A percentile compares a stretch with the other conserved stretches of the same genome.
Conservation (phyloP, 805 yeast genomes). For the Cyberlindnera veronae region DNA sequence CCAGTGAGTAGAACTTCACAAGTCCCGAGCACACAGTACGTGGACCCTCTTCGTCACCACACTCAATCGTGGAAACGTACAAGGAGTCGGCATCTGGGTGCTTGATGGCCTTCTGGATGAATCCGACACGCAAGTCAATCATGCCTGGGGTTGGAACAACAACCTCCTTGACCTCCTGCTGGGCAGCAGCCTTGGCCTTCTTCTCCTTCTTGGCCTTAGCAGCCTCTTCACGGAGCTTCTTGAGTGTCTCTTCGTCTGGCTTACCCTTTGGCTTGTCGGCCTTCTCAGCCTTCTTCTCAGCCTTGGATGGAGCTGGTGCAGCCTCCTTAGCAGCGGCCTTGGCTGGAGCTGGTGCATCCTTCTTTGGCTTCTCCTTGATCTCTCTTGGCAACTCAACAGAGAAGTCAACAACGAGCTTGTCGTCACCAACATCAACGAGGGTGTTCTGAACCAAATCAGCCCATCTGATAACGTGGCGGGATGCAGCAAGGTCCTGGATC, state of each 20-base stretch:
- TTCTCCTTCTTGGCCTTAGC: conserved; percentile 63
- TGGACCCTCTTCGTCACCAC: conserved; percentile 96
- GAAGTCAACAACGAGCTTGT: conserved; percentile 52
- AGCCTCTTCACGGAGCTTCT: conserved; percentile 48
- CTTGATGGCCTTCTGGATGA: conserved; percentile 91
- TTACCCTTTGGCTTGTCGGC: conserved; percentile 36
- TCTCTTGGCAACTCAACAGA: conserved; percentile 72
- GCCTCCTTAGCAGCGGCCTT: conserved; percentile 23
- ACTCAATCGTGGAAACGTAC: conserved; percentile 93
- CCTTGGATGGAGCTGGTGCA: conserved; percentile 27
- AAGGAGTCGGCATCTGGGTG: conserved; percentile 98
- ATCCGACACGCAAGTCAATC: conserved; percentile 93
- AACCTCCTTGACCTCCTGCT: conserved; percentile 51
- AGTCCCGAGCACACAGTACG: conserved; percentile 98
- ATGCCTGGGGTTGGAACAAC: conserved; percentile 76
- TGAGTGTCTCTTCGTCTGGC: conserved; percentile 46
- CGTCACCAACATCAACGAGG: conserved; percentile 49
- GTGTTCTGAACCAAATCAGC: conserved; percentile 78
- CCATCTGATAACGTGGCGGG: conserved; percentile 93
- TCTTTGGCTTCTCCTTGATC: conserved; percentile 53
- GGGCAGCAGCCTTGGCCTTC: conserved; percentile 43
- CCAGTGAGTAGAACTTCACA: conserved; percentile 83
- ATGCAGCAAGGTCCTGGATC: conserved; percentile 55
- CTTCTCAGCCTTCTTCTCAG: conserved; percentile 40
- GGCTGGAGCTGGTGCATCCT: conserved; percentile 33